Evolutionary conservation across 192 early-diverging fungal genomes (phyloP), one percentile per base, ranked within the genome.

Genomic region (Podila horticola): DNA sequence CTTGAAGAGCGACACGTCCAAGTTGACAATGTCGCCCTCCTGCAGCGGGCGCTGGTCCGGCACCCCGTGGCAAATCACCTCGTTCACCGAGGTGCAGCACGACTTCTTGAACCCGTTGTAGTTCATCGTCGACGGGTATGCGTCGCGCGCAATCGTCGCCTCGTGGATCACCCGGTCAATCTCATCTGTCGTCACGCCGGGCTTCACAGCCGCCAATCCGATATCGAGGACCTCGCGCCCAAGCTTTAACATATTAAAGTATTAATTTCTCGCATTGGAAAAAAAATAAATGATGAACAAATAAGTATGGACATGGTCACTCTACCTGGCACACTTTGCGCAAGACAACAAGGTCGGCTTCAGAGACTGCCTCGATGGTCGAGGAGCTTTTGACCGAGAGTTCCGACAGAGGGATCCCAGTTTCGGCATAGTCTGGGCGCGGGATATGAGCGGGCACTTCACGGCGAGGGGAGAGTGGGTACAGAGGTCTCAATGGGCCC

Each of bases 21-120:
- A 83, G 81, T 99, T 99, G 73, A 96, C 66, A 73, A 99, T 96
- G 82, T 99, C 98, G 36, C 98, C 98, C 69, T 99, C 96, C 75
- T 93, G 85, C 15, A 99, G 86, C 48, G 91, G 89, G 71, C 97
- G 96, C 68, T 91, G 88, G 87, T 99, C 98, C 17, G 98, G 98
- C 58, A 99, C 95, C 57, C 96, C 97, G 72, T 99, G 98, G 83
- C 98, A 99, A 66, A 99, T 95, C 22, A 97, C 97, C 57, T 83
- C 64, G 22, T 84, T 72, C 50, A 86, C 82, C 66, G 85, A 90
- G 63, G 92, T 97, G 87, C 98, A 99, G 81, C 92, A 91, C 45
- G 96, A 97, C 85, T 99, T 99, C 19, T 97, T 97, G 84, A 97
- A 99, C 41, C 90, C 81, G 82, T 94, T 93, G 88, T 99, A 99